phyloP scores from a whole-genome alignment of 768 basidiomycete genomes.

The Coprinellus micaceus region DNA sequence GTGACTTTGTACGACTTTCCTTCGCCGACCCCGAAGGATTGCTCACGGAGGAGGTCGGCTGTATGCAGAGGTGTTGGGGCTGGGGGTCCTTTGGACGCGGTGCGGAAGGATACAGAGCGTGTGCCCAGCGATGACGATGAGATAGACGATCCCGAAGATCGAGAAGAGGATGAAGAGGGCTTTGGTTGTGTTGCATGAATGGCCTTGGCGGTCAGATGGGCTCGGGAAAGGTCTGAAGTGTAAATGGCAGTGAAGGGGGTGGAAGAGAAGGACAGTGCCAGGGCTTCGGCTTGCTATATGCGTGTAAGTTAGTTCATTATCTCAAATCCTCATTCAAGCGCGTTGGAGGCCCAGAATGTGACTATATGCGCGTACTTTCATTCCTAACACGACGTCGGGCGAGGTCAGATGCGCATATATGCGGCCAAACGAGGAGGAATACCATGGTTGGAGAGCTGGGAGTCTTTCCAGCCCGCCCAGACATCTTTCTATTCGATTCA shows the following conservation, averaged over 20 bases:
- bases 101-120: too few species aligned
- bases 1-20: conserved; percentile 46
- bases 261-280: conserved; percentile 49
- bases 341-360: background rate
- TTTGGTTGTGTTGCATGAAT: conserved; percentile 50
- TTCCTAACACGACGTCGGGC: too few species aligned
- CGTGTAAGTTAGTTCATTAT: background rate
- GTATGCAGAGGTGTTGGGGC: conserved; percentile 31
- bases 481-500: conserved; percentile 27
- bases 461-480: conserved; percentile 78
- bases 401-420: background rate
- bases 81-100: too few species aligned
- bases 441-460: conserved; percentile 75
- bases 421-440: conserved; percentile 13
- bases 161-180: too few species aligned
- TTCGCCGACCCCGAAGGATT: conserved; percentile 68
- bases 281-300: conserved; percentile 56
- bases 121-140: too few species aligned
- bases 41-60: conserved; percentile 59
- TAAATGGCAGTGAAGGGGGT: conserved; percentile 53
- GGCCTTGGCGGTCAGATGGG: conserved; percentile 56
- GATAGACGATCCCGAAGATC: too few species aligned
- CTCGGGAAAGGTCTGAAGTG: conserved; percentile 65
- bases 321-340: too few species aligned
- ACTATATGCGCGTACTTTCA: conserved; percentile 40